These are phyloP conservation scores for Geotrichum cucujoidarum DNA, from an alignment of 1,139 yeast species.

Conservation along the genomic window DNA sequence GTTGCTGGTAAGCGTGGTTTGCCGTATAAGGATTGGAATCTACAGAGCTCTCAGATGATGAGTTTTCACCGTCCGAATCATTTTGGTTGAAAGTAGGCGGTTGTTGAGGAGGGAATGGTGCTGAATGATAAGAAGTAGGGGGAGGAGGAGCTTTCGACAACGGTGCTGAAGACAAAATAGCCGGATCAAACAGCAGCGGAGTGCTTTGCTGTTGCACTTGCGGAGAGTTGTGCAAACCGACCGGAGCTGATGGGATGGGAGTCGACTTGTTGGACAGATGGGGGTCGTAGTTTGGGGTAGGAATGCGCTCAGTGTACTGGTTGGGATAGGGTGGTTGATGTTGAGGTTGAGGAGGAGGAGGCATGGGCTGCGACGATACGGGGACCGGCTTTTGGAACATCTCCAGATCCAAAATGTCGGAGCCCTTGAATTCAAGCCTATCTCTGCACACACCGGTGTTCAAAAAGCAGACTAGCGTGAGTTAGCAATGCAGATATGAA, in stretches of 20 bases:
- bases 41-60: constrained; percentile 24
- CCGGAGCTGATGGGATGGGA: constrained; percentile 1
- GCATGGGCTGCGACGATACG: constrained; percentile 8
- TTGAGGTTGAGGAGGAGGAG: constrained; percentile 13
- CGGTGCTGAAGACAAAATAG: constrained; percentile 28
- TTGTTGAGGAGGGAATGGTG: neutral
- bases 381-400: constrained; percentile 25
- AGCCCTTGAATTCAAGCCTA: constrained; percentile 25
- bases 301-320: neutral
- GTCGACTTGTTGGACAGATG: constrained; percentile 2
- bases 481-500: constrained; percentile 7
- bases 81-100: neutral
- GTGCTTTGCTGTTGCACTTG: constrained; percentile 2
- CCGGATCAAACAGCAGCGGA: constrained; percentile 29
- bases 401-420: constrained; percentile 32
- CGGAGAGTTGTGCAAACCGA: too few relatives aligned
- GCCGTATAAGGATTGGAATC: constrained; percentile 26
- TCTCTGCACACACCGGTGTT: constrained; percentile 22
- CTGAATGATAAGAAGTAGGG: constrained; percentile 1
- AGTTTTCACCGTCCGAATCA: constrained; percentile 11
- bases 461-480: constrained; percentile 24
- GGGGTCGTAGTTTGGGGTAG: constrained; percentile 4
- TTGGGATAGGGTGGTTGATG: constrained; percentile 9
- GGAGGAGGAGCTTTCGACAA: constrained; percentile 13
- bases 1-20: constrained; percentile 16